phyloP scores from a whole-genome alignment of 164 flowering plant genomes.

The Dillenia suffruticosa region DNA sequence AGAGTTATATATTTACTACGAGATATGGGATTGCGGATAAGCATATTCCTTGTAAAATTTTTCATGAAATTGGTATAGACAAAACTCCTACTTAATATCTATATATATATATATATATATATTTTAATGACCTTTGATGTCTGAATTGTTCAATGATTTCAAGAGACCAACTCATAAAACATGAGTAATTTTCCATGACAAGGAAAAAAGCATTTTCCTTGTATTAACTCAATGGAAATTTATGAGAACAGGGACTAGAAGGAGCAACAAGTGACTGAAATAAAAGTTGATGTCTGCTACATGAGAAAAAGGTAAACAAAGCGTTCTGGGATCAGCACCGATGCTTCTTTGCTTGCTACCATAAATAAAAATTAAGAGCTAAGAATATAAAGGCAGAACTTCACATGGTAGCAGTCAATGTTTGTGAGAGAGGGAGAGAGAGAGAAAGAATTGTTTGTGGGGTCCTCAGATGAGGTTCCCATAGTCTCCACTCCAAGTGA shows the following conservation, averaged over 20 bases:
- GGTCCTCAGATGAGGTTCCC: background rate
- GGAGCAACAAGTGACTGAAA: background rate
- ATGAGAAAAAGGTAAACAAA: no score
- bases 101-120: no score
- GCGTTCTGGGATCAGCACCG: background rate
- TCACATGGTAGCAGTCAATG: slow-evolving; percentile 3
- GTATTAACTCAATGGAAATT: background rate
- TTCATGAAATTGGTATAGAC: no score
- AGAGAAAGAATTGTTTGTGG: background rate
- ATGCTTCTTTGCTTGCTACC: slow-evolving; percentile 3
- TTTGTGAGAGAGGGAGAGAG: background rate
- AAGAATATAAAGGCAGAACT: background rate
- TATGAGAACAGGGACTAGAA: background rate
- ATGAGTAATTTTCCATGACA: no score
- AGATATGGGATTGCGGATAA: no score
- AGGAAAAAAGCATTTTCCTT: background rate
- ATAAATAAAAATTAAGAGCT: slow-evolving; percentile 9
- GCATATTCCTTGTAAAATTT: no score
- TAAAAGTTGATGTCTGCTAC: background rate
- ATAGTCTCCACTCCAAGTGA: background rate
- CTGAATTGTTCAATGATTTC: no score
- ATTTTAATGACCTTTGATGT: no score
- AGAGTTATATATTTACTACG: no score
- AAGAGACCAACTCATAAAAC: no score
- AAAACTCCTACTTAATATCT: no score